Base-by-base conservation (phyloP, 1,284 basidiomycete genomes). In the Microbotryum violaceum region DNA sequence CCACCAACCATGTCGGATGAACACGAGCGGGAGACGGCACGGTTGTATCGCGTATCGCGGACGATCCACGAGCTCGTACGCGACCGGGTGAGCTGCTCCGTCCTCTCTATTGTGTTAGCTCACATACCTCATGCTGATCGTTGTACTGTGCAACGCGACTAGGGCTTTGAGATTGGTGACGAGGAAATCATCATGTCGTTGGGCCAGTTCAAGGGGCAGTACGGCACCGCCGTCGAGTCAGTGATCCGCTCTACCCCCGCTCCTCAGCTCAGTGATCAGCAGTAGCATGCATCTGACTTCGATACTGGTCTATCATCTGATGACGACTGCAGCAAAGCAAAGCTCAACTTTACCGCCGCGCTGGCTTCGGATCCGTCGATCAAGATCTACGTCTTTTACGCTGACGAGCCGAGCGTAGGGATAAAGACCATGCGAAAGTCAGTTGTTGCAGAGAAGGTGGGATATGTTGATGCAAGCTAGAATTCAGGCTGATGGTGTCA, bases 351-450 rank as follows among this genome's bases (percentile, higher is more conserved):
- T 79, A 56, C 56, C 9, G 66, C 64, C 3, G 31, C 52, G 14
- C 59, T 54, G 25, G 61, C 61, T 10, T 29, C 27, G 16, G 85
- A 85, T 70, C 82, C 85, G 49, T 77, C 79, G 31, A 86, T 92
- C 71, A 86, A 91, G 74, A 90, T 99, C 70, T 97, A 91, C 73
- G 81, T 98, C 21, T 97, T 89, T 77, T 99, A 96, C 77, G 87
- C 89, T 25, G 87, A 91, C 49, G 93, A 97, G 76, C 84, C 82
- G 74, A 92, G 88, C 69, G 92, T 97, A 9, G 89, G 90, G 63
- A 90, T 97, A 57, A 92, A 92, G 76, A 89, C 90, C 4, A 94
- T 97, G 89, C 82, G 91, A 79, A 92, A 89, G 92, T 94, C 74
- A 67, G 87, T 80, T 9, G 2, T n/a, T 25, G 52, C 5, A 56